Conservation (phyloP, 1,284 basidiomycete genomes). For the Mycosarcoma mackinlayi region DNA sequence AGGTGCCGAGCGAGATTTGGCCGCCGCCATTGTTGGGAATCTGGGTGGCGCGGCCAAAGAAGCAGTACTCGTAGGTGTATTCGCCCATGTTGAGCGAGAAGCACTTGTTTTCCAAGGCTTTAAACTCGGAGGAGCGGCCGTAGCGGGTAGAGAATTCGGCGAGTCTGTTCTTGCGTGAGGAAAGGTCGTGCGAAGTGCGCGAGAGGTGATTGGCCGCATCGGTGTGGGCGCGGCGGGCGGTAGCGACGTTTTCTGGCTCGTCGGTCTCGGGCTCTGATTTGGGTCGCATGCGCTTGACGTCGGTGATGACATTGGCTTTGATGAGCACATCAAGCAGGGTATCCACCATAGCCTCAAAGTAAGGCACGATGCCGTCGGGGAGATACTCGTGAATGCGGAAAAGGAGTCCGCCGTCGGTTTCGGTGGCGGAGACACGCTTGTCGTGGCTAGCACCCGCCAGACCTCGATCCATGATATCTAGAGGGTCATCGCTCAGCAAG, state of each 20-base stretch:
- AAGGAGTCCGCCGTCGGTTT: slow-evolving; percentile 67
- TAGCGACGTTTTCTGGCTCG: slow-evolving; percentile 61
- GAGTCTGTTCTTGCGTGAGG: slow-evolving; percentile 72
- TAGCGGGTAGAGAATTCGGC: slow-evolving; percentile 75
- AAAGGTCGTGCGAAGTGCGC: slow-evolving; percentile 71
- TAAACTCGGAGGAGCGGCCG: slow-evolving; percentile 90
- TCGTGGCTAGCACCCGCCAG: slow-evolving; percentile 20
- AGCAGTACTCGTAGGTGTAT: slow-evolving; percentile 97
- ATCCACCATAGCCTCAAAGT: slow-evolving; percentile 79
- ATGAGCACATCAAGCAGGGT: slow-evolving; percentile 76
- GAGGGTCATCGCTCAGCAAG: slow-evolving; percentile 72
- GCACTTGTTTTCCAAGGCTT: slow-evolving; percentile 87
- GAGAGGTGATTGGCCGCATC: slow-evolving; percentile 60
- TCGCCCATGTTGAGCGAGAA: slow-evolving; percentile 85
- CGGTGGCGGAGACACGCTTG: slow-evolving; percentile 14
- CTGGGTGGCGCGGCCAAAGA: slow-evolving; percentile 88
- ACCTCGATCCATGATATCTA: slow-evolving; percentile 68
- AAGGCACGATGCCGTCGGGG: slow-evolving; percentile 81
- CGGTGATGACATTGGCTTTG: slow-evolving; percentile 75
- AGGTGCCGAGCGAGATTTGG: slow-evolving; percentile 79
- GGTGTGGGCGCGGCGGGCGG: slow-evolving; percentile 73
- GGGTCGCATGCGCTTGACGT: slow-evolving; percentile 49
- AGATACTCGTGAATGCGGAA: slow-evolving; percentile 86
- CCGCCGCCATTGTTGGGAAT: slow-evolving; percentile 85
- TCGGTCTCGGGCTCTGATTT: slow-evolving; percentile 3